These are phyloP conservation scores for Lipomyces kockii DNA, from an alignment of 805 yeast genomes.

Conservation along the genomic window DNA sequence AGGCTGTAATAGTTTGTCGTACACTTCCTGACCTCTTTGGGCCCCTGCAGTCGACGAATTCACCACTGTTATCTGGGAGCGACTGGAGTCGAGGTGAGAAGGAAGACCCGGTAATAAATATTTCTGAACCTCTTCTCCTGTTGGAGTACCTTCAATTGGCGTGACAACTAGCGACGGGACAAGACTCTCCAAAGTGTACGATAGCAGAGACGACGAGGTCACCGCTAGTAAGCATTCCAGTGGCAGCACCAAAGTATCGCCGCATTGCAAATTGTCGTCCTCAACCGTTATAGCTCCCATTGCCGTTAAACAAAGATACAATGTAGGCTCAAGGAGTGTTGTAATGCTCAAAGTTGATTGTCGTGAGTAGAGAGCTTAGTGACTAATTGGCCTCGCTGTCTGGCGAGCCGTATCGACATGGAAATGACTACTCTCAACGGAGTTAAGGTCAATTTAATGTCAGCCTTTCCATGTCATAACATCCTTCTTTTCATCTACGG, in stretches of 20 bases:
- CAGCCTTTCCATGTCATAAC: too few relatives aligned
- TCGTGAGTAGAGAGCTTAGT: neutral
- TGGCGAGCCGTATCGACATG: too few relatives aligned
- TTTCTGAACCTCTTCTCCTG: neutral
- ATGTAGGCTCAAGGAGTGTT: neutral
- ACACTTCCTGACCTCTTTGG: slow-evolving; percentile 38
- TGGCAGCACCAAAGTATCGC: neutral
- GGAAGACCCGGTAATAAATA: slow-evolving; percentile 17
- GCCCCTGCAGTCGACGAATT: slow-evolving; percentile 45
- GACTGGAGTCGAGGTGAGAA: slow-evolving; percentile 12
- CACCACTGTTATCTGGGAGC: slow-evolving; percentile 42
- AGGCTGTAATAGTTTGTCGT: slow-evolving; percentile 44
- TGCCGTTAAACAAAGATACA: neutral
- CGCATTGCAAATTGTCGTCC: neutral
- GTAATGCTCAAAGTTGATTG: neutral
- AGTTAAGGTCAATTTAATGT: too few relatives aligned
- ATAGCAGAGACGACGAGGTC: neutral
- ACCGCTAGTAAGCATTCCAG: neutral
- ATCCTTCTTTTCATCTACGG: too few relatives aligned
- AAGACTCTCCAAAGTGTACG: neutral
- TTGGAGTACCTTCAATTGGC: neutral
- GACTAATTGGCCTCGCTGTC: neutral
- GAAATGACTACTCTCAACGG: too few relatives aligned
- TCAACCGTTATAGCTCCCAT: neutral
- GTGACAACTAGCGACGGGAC: slow-evolving; percentile 4